phyloP scores from a whole-genome alignment of 495 filamentous ascomycete species.

The Penicillium cataractarum region DNA sequence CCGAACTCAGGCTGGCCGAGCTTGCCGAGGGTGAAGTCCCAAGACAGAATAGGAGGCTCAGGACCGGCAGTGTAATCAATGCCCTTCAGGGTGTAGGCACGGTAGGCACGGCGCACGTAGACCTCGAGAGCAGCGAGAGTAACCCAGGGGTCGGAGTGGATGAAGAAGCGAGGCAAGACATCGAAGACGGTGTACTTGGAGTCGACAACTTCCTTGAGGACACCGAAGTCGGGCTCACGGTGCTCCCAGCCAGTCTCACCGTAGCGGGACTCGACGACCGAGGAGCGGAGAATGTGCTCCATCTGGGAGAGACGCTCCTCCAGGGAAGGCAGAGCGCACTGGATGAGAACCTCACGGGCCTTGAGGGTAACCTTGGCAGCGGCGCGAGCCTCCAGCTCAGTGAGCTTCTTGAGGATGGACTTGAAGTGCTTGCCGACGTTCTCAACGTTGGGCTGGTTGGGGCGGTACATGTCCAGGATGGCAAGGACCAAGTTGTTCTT shows the following conservation, averaged over 20 bases:
- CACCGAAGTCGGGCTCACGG: slow-evolving; percentile 80
- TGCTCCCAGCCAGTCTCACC: slow-evolving; percentile 98
- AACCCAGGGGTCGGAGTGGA: slow-evolving; percentile 92
- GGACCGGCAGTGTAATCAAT: slow-evolving; percentile 81
- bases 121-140: slow-evolving; percentile 92
- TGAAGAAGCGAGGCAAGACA: slow-evolving; percentile 91
- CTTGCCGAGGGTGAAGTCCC: slow-evolving; percentile 95
- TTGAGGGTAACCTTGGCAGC: slow-evolving; percentile 96
- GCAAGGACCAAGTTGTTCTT: slow-evolving; percentile 96
- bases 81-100: slow-evolving; percentile 86
- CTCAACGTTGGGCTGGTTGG: slow-evolving; percentile 87
- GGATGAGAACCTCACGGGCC: slow-evolving; percentile 94
- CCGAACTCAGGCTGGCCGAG: slow-evolving; percentile 89
- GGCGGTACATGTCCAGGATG: slow-evolving; percentile 90
- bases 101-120: slow-evolving; percentile 94
- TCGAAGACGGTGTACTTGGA: slow-evolving; percentile 98
- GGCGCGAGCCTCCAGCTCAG: slow-evolving; percentile 86
- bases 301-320: slow-evolving; percentile 95
- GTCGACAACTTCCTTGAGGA: slow-evolving; percentile 96
- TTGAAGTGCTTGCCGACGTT: slow-evolving; percentile 90
- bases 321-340: slow-evolving; percentile 92
- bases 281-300: slow-evolving; percentile 97
- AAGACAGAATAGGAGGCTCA: slow-evolving; percentile 83
- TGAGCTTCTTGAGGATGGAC: slow-evolving; percentile 77
- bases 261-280: slow-evolving; percentile 95